Conservation (phyloP, 2,329 filamentous ascomycete species). For the Xylaria hypoxylon region DNA sequence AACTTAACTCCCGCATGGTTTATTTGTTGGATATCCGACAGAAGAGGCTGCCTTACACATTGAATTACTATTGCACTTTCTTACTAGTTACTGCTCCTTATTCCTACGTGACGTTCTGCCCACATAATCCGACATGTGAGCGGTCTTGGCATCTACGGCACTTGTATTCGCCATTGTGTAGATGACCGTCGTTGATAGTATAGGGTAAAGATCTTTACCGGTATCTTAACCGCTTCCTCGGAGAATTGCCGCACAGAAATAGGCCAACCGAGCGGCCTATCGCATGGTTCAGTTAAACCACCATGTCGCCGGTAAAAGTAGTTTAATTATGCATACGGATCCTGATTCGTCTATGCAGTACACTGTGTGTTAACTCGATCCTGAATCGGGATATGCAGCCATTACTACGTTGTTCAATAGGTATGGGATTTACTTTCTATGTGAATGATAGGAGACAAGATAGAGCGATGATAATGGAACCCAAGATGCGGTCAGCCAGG, state of each 20-base stretch:
- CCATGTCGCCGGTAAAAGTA: slow-evolving; percentile 46
- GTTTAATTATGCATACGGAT: slow-evolving; percentile 34
- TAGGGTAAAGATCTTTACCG: slow-evolving; percentile 40
- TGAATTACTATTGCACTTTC: neutral
- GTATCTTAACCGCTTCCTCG: slow-evolving; percentile 32
- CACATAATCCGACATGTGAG: slow-evolving; percentile 18
- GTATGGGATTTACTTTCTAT: slow-evolving; percentile 1
- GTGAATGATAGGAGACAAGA: neutral
- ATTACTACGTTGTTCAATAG: slow-evolving; percentile 22
- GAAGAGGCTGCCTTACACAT: neutral
- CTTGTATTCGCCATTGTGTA: slow-evolving; percentile 31
- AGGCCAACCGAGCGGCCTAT: slow-evolving; percentile 32
- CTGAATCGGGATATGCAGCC: slow-evolving; percentile 17
- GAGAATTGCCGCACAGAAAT: slow-evolving; percentile 39
- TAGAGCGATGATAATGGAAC: neutral
- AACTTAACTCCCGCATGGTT: neutral
- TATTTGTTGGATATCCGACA: neutral
- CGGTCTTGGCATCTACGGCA: slow-evolving; percentile 34
- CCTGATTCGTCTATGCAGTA: slow-evolving; percentile 39
- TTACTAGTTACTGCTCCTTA: neutral
- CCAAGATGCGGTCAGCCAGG: neutral
- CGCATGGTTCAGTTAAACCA: slow-evolving; percentile 32
- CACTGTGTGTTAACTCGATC: slow-evolving; percentile 23
- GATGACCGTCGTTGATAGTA: slow-evolving; percentile 29
- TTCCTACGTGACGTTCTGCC: neutral